Evolutionary conservation across 768 basidiomycete species (phyloP).

Genomic region (Suillus americanus): DNA sequence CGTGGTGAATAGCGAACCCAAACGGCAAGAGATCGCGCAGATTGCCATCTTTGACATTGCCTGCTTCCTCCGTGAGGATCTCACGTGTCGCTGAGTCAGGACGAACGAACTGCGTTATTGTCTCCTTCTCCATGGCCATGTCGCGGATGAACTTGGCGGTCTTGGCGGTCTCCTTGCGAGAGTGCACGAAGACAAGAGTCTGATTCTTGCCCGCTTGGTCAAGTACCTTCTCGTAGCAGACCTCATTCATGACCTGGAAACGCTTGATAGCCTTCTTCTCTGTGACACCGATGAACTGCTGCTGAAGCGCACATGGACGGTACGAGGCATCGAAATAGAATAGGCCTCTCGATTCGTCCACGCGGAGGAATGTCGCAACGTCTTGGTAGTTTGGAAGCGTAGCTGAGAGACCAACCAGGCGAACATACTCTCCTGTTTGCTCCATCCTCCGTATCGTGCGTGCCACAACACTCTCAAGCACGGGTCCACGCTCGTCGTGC

Average conservation of each 20-base stretch:
- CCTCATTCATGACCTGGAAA: slow-evolving; percentile 97
- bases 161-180: slow-evolving; percentile 97
- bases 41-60: slow-evolving; percentile 78
- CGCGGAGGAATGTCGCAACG: slow-evolving; percentile 95
- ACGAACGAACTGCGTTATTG: slow-evolving; percentile 93
- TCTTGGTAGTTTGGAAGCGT: slow-evolving; percentile 99
- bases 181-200: slow-evolving; percentile 96
- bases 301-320: slow-evolving; percentile 91
- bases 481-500: slow-evolving; percentile 97
- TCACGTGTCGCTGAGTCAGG: slow-evolving; percentile 91
- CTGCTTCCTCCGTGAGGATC: slow-evolving; percentile 82
- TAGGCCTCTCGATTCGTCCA: slow-evolving; percentile 86
- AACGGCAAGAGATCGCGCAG: slow-evolving; percentile 91
- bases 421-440: slow-evolving; percentile 89
- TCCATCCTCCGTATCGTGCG: slow-evolving; percentile 93
- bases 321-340: slow-evolving; percentile 98
- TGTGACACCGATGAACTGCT: slow-evolving; percentile 96
- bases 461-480: slow-evolving; percentile 87
- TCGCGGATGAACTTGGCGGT: slow-evolving; percentile 94
- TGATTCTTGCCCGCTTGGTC: slow-evolving; percentile 91
- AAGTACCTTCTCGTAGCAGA: slow-evolving; percentile 98
- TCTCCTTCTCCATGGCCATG: slow-evolving; percentile 94
- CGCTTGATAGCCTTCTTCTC: slow-evolving; percentile 99
- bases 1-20: slow-evolving; percentile 97
- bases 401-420: slow-evolving; percentile 92